Conservation (phyloP, 108 stramenopile species). For the Cyclotella kingstonii region DNA sequence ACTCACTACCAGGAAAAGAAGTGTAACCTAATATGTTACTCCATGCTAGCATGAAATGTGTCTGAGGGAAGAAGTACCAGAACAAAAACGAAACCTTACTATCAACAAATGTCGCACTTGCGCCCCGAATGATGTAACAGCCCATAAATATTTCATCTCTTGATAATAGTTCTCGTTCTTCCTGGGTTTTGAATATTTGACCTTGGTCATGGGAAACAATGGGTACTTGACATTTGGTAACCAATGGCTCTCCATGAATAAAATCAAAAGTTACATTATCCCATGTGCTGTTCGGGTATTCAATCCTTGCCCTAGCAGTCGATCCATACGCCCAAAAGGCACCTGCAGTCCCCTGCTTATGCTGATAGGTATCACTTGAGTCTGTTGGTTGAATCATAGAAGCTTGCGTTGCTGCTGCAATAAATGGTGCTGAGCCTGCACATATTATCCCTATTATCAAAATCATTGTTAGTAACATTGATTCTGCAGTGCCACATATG, state of each 20-base stretch:
- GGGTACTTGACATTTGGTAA: slow-evolving; percentile 23
- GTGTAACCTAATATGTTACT: slow-evolving; percentile 58
- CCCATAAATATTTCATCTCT: slow-evolving; percentile 42
- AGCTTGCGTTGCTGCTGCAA: slow-evolving; percentile 3
- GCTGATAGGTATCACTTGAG: slow-evolving; percentile 12
- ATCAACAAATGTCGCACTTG: slow-evolving; percentile 8
- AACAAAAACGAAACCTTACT: slow-evolving; percentile 1
- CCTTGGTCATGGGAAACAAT: slow-evolving; percentile 35
- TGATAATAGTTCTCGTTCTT: slow-evolving; percentile 28
- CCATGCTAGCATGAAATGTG: slow-evolving; percentile 47
- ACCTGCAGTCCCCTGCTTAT: slow-evolving; percentile 4
- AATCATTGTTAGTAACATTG: slow-evolving; percentile 21
- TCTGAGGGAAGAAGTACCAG: slow-evolving; percentile 53
- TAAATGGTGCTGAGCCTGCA: slow-evolving; percentile 19
- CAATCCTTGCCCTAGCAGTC: background rate
- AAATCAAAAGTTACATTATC: slow-evolving; percentile 8
- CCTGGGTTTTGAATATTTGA: slow-evolving; percentile 7
- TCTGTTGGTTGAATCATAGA: background rate
- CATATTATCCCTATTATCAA: slow-evolving; percentile 35
- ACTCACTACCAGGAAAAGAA: slow-evolving; percentile 43
- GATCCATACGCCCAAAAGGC: slow-evolving; percentile 31
- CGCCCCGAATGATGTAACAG: slow-evolving; percentile 35
- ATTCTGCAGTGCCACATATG: slow-evolving; percentile 33
- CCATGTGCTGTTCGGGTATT: background rate
- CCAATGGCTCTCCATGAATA: background rate